These are phyloP conservation scores for Paramecium primaurelia DNA, from an alignment of 73 alveolate species.

Conservation along the genomic window DNA sequence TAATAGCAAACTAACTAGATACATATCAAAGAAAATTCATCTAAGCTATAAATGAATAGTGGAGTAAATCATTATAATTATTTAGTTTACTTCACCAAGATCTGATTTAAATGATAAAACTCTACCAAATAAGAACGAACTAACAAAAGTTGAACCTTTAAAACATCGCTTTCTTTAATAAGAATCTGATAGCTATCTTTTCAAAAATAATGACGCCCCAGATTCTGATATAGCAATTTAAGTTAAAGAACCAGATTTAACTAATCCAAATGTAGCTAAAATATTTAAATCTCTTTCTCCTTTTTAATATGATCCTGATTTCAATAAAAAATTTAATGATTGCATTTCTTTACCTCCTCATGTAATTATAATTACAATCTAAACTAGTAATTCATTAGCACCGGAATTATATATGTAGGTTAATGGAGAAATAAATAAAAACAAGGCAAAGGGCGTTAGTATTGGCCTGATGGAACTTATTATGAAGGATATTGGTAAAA, in stretches of 20 bases:
- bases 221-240: neutral
- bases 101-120: neutral
- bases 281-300: neutral
- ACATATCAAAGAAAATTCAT: neutral
- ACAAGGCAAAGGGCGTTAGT: constrained; percentile 64
- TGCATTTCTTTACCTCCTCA: neutral
- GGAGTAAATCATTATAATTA: neutral
- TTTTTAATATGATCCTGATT: neutral
- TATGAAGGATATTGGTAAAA: constrained; percentile 83
- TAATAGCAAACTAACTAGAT: neutral
- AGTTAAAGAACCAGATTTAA: neutral
- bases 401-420: constrained; percentile 74
- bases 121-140: neutral
- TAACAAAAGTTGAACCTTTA: neutral
- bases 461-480: constrained; percentile 68
- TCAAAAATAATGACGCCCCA: neutral
- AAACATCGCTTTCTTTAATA: neutral
- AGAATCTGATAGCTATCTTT: neutral
- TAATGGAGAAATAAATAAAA: constrained; percentile 64
- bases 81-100: constrained; percentile 19
- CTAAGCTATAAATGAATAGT: neutral
- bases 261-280: neutral
- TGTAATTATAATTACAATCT: neutral
- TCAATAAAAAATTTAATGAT: neutral
- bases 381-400: neutral